These are phyloP conservation scores for Rhodotorula babjevae DNA, from an alignment of 768 basidiomycete genomes.

Conservation along the genomic window DNA sequence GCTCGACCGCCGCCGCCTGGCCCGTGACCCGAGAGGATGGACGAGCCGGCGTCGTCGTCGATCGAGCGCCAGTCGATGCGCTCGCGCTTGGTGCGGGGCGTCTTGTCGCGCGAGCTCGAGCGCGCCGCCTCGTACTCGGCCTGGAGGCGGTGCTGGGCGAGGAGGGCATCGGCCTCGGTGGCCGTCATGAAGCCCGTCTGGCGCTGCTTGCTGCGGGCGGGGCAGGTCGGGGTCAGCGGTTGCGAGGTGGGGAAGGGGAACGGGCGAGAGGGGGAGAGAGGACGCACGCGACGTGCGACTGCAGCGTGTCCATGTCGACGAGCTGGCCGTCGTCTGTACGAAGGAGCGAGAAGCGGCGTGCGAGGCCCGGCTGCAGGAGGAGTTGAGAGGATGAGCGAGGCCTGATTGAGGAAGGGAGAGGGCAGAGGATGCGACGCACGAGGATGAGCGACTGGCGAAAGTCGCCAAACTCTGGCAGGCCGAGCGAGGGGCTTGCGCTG, in stretches of 20 bases:
- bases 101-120: too few species aligned
- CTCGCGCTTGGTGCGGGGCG: slow-evolving; percentile 4
- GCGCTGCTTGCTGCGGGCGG: slow-evolving; percentile 28
- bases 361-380: slow-evolving; percentile 38
- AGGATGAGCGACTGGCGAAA: slow-evolving; percentile 39
- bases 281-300: slow-evolving; percentile 36
- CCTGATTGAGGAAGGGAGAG: too few species aligned
- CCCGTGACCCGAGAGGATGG: neutral
- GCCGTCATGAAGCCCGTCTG: slow-evolving; percentile 36
- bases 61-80: slow-evolving; percentile 26
- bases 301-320: slow-evolving; percentile 32
- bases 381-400: too few species aligned
- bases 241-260: neutral
- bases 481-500: neutral
- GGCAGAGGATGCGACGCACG: neutral
- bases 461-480: slow-evolving; percentile 25
- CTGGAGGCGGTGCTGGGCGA: slow-evolving; percentile 40
- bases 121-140: neutral
- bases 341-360: slow-evolving; percentile 38
- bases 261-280: too few species aligned
- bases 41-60: neutral
- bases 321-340: slow-evolving; percentile 36
- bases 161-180: slow-evolving; percentile 35
- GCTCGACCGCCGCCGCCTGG: neutral
- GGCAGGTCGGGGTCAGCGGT: too few species aligned